phyloP scores from a whole-genome alignment of 1,139 yeast genomes.

The Williopsis jadinii region DNA sequence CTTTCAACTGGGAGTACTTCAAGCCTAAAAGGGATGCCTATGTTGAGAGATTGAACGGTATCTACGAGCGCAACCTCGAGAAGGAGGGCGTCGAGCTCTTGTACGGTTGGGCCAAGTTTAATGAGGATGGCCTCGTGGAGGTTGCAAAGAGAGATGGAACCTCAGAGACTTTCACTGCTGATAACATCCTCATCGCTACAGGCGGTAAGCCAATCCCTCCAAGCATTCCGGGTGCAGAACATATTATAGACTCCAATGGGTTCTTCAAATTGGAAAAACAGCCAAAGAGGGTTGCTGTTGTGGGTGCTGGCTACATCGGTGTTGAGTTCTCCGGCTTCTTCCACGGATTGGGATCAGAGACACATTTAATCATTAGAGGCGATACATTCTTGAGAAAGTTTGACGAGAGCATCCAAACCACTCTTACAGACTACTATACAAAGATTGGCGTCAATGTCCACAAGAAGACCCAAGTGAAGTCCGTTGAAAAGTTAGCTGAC shows the following conservation, averaged over 20 bases:
- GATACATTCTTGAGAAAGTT: constrained; percentile 83
- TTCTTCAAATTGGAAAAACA: constrained; percentile 75
- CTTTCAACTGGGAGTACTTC: constrained; percentile 74
- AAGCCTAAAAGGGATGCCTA: constrained; percentile 91
- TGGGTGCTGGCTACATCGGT: constrained; percentile 98
- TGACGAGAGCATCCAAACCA: constrained; percentile 72
- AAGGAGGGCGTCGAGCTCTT: constrained; percentile 86
- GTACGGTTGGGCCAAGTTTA: constrained; percentile 83
- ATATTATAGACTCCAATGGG: constrained; percentile 87
- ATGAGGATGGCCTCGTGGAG: constrained; percentile 67
- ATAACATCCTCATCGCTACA: constrained; percentile 80
- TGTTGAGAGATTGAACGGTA: constrained; percentile 79
- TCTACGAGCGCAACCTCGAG: constrained; percentile 77
- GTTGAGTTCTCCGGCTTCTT: constrained; percentile 93
- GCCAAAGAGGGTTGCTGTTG: constrained; percentile 88
- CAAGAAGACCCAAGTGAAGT: constrained; percentile 52
- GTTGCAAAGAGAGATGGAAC: constrained; percentile 57
- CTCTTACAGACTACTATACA: constrained; percentile 72
- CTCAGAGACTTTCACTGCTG: constrained; percentile 63
- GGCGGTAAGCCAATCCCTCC: constrained; percentile 87
- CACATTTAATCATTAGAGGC: constrained; percentile 84
- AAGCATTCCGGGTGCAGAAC: constrained; percentile 69
- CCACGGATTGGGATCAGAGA: constrained; percentile 80
- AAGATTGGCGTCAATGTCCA: constrained; percentile 77
- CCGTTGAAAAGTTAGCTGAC: constrained; percentile 48